Evolutionary conservation across 2,329 filamentous ascomycete species (phyloP).

Genomic region (Colletotrichum spinosum): DNA sequence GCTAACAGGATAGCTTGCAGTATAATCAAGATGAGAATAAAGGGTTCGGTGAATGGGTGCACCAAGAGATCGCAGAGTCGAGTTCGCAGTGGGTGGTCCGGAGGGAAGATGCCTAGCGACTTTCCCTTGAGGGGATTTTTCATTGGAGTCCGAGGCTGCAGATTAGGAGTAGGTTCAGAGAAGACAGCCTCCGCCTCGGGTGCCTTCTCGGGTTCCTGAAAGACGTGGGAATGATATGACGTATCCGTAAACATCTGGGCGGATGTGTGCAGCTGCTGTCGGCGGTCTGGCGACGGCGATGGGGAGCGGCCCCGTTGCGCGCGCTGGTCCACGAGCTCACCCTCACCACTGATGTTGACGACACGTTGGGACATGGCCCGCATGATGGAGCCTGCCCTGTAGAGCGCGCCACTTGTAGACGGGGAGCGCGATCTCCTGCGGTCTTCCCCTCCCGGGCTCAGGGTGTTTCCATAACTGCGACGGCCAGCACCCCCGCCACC

Average conservation of each 20-base stretch:
- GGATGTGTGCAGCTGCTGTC: conserved; percentile 52
- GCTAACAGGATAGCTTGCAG: conserved; percentile 90
- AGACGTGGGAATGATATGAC: conserved; percentile 63
- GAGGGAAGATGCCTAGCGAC: conserved; percentile 85
- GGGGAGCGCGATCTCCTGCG: conserved; percentile 69
- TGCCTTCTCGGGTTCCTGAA: conserved; percentile 60
- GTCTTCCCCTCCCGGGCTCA: conserved; percentile 60
- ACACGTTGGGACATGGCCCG: conserved; percentile 95
- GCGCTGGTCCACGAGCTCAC: conserved; percentile 81
- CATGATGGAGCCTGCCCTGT: conserved; percentile 79
- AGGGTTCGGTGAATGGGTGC: conserved; percentile 86
- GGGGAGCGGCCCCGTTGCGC: conserved; percentile 71
- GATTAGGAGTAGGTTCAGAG: conserved; percentile 45
- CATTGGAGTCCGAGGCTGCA: conserved; percentile 50
- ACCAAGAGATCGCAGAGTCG: conserved; percentile 86
- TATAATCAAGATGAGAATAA: conserved; percentile 88
- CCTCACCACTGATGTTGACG: conserved; percentile 96
- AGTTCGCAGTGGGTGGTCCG: conserved; percentile 79
- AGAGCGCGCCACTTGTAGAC: conserved; percentile 73
- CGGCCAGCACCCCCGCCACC: conserved; percentile 68
- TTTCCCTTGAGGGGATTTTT: conserved; percentile 88
- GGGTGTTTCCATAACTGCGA: conserved; percentile 68
- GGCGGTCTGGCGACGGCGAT: conserved; percentile 65
- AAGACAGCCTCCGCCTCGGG: conserved; percentile 46
- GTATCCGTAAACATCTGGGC: conserved; percentile 56